Conservation (phyloP, 306 rosid species). For the Glycine latifolia region DNA sequence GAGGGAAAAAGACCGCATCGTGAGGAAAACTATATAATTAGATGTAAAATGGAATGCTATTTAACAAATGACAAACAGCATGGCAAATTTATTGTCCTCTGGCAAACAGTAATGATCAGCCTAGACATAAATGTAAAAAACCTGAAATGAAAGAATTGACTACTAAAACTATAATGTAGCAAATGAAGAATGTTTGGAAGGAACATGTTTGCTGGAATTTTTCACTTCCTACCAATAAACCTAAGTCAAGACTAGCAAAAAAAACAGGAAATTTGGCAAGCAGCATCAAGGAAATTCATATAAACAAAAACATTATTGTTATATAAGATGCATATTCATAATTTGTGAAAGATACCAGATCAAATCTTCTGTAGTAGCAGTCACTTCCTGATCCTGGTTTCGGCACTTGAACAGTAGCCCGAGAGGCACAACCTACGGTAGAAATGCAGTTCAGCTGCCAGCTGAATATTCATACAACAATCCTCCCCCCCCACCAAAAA, state of each 20-base stretch:
- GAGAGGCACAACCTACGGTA: constrained; percentile 71
- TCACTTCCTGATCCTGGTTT: constrained; percentile 52
- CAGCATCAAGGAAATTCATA: constrained; percentile 20
- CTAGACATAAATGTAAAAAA: not conserved
- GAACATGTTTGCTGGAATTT: constrained; percentile 40
- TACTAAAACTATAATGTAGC: constrained; percentile 8
- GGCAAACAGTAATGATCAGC: constrained; percentile 11
- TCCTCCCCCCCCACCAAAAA: not conserved
- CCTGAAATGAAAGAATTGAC: not conserved
- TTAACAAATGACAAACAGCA: constrained; percentile 18
- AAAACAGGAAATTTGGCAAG: constrained; percentile 1
- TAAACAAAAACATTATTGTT: not conserved
- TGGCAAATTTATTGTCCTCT: constrained; percentile 24
- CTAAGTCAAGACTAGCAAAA: constrained; percentile 4
- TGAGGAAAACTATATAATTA: too few species aligned
- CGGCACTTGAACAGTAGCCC: constrained; percentile 66
- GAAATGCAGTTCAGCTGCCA: constrained; percentile 32
- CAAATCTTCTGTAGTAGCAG: constrained; percentile 66
- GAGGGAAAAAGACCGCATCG: too few species aligned
- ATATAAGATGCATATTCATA: constrained; percentile 30
- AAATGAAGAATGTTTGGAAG: constrained; percentile 29
- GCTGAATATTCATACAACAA: not conserved
- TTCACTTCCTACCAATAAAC: constrained; percentile 32
- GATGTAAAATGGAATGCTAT: too few species aligned
- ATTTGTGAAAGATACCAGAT: constrained; percentile 67